Evolutionary conservation across 176 grass and related monocot genomes (phyloP), one percentile per base, ranked within the genome.

Genomic region (Microstegium vimineum): DNA sequence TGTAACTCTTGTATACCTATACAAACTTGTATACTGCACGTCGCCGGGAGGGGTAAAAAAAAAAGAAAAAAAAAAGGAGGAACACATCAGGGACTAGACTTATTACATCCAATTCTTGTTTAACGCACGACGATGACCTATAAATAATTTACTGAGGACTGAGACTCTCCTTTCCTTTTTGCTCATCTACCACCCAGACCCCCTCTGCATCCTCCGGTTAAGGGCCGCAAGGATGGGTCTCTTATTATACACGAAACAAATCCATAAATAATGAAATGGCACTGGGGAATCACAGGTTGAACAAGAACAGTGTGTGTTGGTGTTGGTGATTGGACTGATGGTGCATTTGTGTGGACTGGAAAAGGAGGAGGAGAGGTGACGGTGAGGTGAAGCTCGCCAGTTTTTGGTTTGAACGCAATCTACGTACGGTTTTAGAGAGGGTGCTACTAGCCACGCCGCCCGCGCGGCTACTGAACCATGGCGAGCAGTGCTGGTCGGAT

Each of bases 211-310:
- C 84, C 84, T 87, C 69, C 67, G 74, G 67, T 86, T 73, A 34
- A 83, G 74, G 79, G 71, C 61, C 68, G 80, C 18, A 34, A 74
- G 74, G 43, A 75, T 45, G 49, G 80, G 74, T 69, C 62, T 42
- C 84, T 90, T 90, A 90, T 87, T 90, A 83, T 70, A 86, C 66
- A 45, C 15, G 45, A 33, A 87, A 87, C 62, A 79, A 90, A 90
- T 87, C 68, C 87, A 87, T 87, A 83, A 90, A 90, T 90, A 90
- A 90, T 90, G 80, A 69, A 90, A 87, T 87, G 75, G 74, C 69
- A 80, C 41, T 35, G 68, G 20, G 33, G 17, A 79, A 83, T 87
- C 83, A 83, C 84, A 83, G 60, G 74, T 73, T 79, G 88, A 75
- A 51, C 27, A 62, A 33, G 80, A n/a, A n/a, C n/a, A n/a, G n/a